Percentiles rank a stretch among this genome's conserved stretches.
Evolutionary conservation across 129 eudicot species (phyloP).

Genomic region (Artemisia tridentata): DNA sequence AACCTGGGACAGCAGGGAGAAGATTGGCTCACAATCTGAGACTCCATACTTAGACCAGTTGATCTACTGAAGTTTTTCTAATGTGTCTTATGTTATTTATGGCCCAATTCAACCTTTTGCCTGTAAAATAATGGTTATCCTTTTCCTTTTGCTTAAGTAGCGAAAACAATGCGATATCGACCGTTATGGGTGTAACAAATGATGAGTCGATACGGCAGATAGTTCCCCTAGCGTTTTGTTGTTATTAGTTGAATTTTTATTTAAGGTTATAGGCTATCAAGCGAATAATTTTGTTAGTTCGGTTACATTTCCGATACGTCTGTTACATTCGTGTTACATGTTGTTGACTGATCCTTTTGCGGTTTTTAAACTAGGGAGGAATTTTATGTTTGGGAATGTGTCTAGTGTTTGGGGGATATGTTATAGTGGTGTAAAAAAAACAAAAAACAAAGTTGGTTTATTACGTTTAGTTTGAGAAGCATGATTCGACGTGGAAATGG

Average conservation of each 20-base stretch:
- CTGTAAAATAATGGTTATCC: neutral
- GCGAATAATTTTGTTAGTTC: conserved; percentile 37
- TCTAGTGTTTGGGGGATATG: conserved; percentile 28
- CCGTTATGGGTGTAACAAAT: too few relatives aligned
- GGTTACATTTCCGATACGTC: conserved; percentile 50
- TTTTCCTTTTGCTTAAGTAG: neutral
- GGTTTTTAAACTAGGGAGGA: conserved; percentile 26
- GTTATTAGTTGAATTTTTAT: conserved; percentile 39
- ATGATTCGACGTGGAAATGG: conserved; percentile 32
- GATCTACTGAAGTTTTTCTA: conserved; percentile 5
- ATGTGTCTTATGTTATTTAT: conserved; percentile 15
- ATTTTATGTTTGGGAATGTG: conserved; percentile 19
- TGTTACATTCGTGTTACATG: conserved; percentile 42
- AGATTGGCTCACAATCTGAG: conserved; percentile 29
- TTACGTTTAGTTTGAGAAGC: conserved; percentile 44
- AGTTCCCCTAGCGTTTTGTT: conserved; percentile 25
- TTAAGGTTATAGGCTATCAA: conserved; percentile 58
- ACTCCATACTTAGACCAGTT: conserved; percentile 23
- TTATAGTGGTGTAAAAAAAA: conserved; percentile 10
- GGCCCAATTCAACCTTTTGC: neutral
- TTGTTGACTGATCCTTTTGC: conserved; percentile 53
- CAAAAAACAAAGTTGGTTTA: conserved; percentile 14
- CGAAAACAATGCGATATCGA: too few relatives aligned
- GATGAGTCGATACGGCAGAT: too few relatives aligned
- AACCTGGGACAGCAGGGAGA: conserved; percentile 23